Base-by-base conservation (phyloP, 495 filamentous ascomycete genomes). In the Lindgomyces ingoldianus region DNA sequence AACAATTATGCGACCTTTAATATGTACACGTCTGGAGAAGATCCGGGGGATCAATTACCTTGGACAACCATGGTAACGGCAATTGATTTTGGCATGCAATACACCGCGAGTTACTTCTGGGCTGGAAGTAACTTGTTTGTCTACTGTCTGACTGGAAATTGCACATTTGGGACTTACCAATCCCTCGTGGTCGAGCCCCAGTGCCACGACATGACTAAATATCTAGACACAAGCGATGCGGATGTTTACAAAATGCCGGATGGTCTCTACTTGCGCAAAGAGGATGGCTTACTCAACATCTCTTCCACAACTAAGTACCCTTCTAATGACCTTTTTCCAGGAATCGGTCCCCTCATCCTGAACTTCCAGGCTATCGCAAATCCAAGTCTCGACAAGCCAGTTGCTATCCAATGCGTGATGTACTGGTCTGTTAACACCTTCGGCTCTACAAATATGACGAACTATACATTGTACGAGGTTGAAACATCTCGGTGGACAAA, bases 371-470 rank as follows among this genome's bases (percentile, higher is more conserved):
- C 42, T 24, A 64, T 64, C 19, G 42, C 52, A 18, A 57, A 57
- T 27, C 42, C 52, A 16, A 21, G 24, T 4, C n/a, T 57, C 18
- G 41, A 50, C n/a, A 16, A 55, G 12, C 61, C 61, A 4, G 26
- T 36, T 22, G 61, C 61, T 16, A 49, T 64, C 9, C 52, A 64
- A 19, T 64, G 61, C 26, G 61, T 30, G 10, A 8, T 64, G 0
- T 57, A 57, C 52, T 64, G 61, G 61, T 36, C 52, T 24, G 61
- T 64, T 27, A 6, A 10, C 51, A 64, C 52, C 0, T 64, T 27
- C 42, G n/a, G 9, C 4, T 21, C 25, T 21, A 26, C 47, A 16
- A 57, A 46, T 14, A 57, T 57, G 42, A 57, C 61, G 21, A 64
- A 57, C 29, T 47, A 36, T 16, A 41, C n/a, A 24, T 26, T 57